Base-by-base conservation (phyloP, 2,329 filamentous ascomycete genomes). In the Pseudogymnoascus sp. region DNA sequence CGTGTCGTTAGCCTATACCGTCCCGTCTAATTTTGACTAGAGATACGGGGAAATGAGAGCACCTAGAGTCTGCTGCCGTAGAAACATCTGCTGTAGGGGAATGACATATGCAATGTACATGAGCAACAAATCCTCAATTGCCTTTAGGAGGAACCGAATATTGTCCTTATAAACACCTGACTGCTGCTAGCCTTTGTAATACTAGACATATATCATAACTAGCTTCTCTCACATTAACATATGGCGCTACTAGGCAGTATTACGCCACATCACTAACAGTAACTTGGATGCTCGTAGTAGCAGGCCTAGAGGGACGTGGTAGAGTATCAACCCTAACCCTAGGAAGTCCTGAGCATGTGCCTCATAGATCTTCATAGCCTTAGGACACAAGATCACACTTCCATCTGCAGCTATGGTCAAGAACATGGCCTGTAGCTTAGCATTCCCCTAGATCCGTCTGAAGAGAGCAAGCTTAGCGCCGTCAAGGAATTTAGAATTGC, bases 161-260 rank as follows among this genome's bases (percentile, higher is more conserved):
- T 68, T 68, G 37, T 68, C 62, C 53, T 67, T 67, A 37, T 63
- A 65, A 1, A 11, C 33, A n/a, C 7, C 63, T 19, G 59, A 63
- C 50, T 68, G 10, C 23, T 68, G 19, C 62, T 67, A 6, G 33
- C 62, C 63, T 37, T 68, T 67, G 19, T 65, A 29, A 19, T 68
- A 68, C 15, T 61, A 10, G 3, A 33, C 62, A 60, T 66, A 64
- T 1, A 68, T 37, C 31, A 68, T 67, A 0, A 68, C 46, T 2
- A 68, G 62, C 66, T 61, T 63, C 26, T 68, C 44, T 59, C 31
- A 65, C 11, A 64, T 3, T 3, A 26, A 60, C 4, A 65, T 1
- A 23, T 63, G 19, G 19, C 60, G n/a, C n/a, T n/a, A n/a, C n/a
- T n/a, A n/a, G n/a, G n/a, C n/a, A 21, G 19, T 66, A 44, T 67